A percentile compares a stretch with the other conserved stretches of the same genome.
Evolutionary conservation across 2,329 filamentous ascomycete species (phyloP).

Genomic region (Beauveria varroae): DNA sequence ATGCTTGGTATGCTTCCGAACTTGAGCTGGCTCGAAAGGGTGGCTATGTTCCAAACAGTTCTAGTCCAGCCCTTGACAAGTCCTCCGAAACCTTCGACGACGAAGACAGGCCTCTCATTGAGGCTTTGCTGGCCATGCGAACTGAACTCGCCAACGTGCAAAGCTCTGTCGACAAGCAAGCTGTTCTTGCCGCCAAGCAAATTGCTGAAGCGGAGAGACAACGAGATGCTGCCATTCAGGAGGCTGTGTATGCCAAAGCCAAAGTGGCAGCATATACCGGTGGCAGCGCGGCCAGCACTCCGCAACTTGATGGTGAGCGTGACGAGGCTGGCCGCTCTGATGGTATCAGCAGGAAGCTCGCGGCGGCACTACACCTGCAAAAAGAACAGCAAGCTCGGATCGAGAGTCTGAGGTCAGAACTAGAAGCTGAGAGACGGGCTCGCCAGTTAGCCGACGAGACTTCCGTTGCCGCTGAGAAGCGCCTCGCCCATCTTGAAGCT

Average conservation of each 20-base stretch:
- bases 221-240: constrained; percentile 85
- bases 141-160: constrained; percentile 86
- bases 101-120: constrained; percentile 84
- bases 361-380: constrained; percentile 70
- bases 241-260: constrained; percentile 91
- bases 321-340: constrained; percentile 52
- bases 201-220: constrained; percentile 94
- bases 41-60: constrained; percentile 70
- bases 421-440: constrained; percentile 73
- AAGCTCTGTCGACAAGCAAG: constrained; percentile 80
- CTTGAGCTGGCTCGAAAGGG: constrained; percentile 84
- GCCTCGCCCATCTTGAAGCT: constrained; percentile 74
- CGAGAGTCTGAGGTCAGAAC: constrained; percentile 59
- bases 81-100: constrained; percentile 76
- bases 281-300: constrained; percentile 54
- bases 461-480: constrained; percentile 70
- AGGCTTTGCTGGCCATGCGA: constrained; percentile 87
- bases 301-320: constrained; percentile 52
- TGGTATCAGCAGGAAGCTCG: constrained; percentile 76
- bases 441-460: constrained; percentile 85
- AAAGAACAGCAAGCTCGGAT: constrained; percentile 73
- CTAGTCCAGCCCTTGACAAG: constrained; percentile 68
- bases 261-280: constrained; percentile 73
- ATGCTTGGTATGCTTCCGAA: constrained; percentile 96
- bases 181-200: constrained; percentile 73